A percentile compares a stretch with the other conserved stretches of the same genome.
Conservation (phyloP, 768 basidiomycete species). For the Phaffia australis region DNA sequence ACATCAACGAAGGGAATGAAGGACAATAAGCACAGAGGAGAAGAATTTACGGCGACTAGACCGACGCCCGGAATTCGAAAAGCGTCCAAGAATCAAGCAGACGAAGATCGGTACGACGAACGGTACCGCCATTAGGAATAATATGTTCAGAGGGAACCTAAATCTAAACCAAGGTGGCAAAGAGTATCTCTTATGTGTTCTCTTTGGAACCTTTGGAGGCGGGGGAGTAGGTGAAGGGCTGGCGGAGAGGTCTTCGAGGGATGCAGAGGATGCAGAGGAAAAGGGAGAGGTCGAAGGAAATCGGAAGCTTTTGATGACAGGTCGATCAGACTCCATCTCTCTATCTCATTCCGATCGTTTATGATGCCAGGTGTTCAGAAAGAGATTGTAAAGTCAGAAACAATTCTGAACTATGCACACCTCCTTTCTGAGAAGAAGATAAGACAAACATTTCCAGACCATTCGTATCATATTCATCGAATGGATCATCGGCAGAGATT, state of each 20-base stretch:
- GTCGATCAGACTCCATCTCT: conserved; percentile 43
- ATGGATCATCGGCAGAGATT: conserved; percentile 54
- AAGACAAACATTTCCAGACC: conserved; percentile 53
- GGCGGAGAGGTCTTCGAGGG: conserved; percentile 44
- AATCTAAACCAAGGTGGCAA: conserved; percentile 55
- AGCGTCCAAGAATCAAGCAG: conserved; percentile 41
- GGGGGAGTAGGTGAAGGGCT: conserved; percentile 39
- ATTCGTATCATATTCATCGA: conserved; percentile 47
- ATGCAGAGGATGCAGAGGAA: conserved; percentile 19
- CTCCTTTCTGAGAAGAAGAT: conserved; percentile 16
- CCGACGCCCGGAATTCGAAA: conserved; percentile 49
- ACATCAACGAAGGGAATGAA: neutral
- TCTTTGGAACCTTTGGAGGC: neutral
- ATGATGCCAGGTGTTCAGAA: too few relatives aligned
- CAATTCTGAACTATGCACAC: too few relatives aligned
- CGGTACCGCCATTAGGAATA: conserved; percentile 49
- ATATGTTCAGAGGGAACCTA: conserved; percentile 60
- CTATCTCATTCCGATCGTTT: conserved; percentile 46
- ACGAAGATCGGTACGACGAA: conserved; percentile 44
- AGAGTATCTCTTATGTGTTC: neutral
- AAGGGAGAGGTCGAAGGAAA: conserved; percentile 44
- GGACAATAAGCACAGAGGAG: conserved; percentile 49
- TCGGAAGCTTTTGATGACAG: conserved; percentile 49
- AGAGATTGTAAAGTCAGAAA: too few relatives aligned
- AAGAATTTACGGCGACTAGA: conserved; percentile 57